Percentiles rank a stretch among this genome's conserved stretches.
These are phyloP conservation scores for Astrocystis sublimbata DNA, from an alignment of 495 filamentous ascomycete genomes.

Conservation along the genomic window DNA sequence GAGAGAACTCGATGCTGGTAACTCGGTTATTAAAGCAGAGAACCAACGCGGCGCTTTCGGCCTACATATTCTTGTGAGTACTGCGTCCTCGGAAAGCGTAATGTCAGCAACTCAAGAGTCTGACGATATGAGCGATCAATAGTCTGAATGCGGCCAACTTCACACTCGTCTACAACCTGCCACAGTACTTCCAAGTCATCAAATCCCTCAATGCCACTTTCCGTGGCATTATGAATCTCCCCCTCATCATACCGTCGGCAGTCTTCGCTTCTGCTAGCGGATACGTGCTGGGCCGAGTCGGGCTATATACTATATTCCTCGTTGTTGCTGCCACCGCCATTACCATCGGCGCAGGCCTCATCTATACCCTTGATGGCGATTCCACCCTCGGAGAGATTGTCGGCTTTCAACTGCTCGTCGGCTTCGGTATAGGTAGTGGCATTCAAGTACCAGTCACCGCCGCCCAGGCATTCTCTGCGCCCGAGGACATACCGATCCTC, in stretches of 20 bases:
- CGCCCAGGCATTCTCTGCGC: background rate
- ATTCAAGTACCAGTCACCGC: background rate
- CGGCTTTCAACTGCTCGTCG: background rate
- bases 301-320: background rate
- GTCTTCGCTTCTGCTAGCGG: background rate
- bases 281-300: background rate
- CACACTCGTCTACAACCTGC: background rate
- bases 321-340: background rate
- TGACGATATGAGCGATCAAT: background rate
- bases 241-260: background rate
- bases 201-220: background rate
- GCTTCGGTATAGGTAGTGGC: background rate
- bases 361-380: background rate
- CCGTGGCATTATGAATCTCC: background rate
- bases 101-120: background rate
- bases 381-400: background rate
- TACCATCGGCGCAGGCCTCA: background rate
- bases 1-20: conserved; percentile 20
- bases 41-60: background rate
- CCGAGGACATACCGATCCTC: background rate
- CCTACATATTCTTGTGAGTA: background rate
- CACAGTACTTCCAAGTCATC: background rate
- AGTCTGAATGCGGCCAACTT: background rate
- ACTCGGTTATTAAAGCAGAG: background rate
- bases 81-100: background rate